These are phyloP conservation scores for Apiotrichum porosum DNA, from an alignment of 1,284 basidiomycete species.

Conservation along the genomic window DNA sequence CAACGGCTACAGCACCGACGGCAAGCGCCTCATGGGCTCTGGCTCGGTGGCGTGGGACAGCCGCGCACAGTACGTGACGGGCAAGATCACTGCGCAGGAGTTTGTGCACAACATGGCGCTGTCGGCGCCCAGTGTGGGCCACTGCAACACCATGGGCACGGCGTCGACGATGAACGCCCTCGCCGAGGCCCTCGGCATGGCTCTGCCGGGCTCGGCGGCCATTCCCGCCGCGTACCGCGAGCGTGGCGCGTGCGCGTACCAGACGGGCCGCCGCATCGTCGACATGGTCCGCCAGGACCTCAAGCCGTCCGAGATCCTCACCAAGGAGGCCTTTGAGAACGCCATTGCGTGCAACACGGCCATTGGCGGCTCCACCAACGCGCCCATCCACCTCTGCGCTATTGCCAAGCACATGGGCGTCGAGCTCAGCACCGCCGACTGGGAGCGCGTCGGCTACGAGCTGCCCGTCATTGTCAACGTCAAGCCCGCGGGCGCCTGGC, in stretches of 20 bases:
- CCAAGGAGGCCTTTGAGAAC: constrained; percentile 83
- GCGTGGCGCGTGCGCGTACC: constrained; percentile 54
- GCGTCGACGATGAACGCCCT: constrained; percentile 73
- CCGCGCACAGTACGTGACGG: constrained; percentile 33
- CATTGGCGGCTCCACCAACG: constrained; percentile 88
- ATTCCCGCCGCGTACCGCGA: constrained; percentile 60
- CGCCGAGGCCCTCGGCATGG: constrained; percentile 87
- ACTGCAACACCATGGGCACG: constrained; percentile 49
- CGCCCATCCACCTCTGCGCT: constrained; percentile 50
- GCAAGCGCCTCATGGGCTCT: constrained; percentile 40
- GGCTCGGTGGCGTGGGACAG: constrained; percentile 46
- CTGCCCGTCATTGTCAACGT: constrained; percentile 43
- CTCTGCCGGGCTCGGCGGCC: constrained; percentile 80
- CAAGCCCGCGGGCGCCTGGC: constrained; percentile 42
- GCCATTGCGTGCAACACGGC: constrained; percentile 80
- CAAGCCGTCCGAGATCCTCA: constrained; percentile 89
- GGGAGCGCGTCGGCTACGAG: constrained; percentile 43
- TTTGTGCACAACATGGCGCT: constrained; percentile 40
- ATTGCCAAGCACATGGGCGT: constrained; percentile 47
- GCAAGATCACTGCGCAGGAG: constrained; percentile 39
- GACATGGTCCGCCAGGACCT: constrained; percentile 76
- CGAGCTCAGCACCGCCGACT: constrained; percentile 37
- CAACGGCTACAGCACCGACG: constrained; percentile 43
- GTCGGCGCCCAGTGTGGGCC: constrained; percentile 39
- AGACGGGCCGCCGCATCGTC: constrained; percentile 75